These are phyloP conservation scores for Sclerotinia subarctica DNA, from an alignment of 2,329 filamentous ascomycete genomes.

Conservation along the genomic window DNA sequence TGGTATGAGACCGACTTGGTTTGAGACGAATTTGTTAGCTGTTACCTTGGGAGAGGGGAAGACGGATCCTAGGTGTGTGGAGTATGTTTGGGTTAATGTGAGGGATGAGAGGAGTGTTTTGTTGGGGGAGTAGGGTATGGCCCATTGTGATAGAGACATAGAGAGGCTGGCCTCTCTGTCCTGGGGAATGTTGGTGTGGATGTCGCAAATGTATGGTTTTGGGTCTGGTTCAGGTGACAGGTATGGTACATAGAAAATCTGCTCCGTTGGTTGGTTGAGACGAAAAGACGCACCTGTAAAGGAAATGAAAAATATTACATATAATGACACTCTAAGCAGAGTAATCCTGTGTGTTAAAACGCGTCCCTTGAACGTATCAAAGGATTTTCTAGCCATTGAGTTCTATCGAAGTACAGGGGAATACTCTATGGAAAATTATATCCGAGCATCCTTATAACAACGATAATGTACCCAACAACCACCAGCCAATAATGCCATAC, in stretches of 20 bases:
- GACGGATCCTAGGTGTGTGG: constrained; percentile 34
- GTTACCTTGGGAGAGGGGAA: constrained; percentile 31
- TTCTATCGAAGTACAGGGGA: neutral
- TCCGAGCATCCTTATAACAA: neutral
- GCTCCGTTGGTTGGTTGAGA: neutral
- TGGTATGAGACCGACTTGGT: constrained; percentile 36
- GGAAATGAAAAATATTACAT: neutral
- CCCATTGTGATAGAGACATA: neutral
- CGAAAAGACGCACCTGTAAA: neutral
- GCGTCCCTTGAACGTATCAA: neutral
- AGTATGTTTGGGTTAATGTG: constrained; percentile 36
- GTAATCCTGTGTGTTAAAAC: neutral
- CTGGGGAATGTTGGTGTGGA: neutral
- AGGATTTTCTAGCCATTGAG: neutral
- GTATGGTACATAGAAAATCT: neutral
- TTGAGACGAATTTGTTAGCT: constrained; percentile 36
- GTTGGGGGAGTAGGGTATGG: constrained; percentile 22
- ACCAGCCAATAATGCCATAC: too few relatives aligned
- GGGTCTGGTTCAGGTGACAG: neutral
- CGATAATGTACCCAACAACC: too few relatives aligned
- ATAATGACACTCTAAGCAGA: too few relatives aligned
- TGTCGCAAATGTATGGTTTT: neutral
- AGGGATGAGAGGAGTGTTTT: constrained; percentile 32
- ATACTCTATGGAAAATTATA: neutral
- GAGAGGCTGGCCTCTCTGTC: neutral